Evolutionary conservation across 768 basidiomycete genomes (phyloP).

Genomic region (Leccinum subtestaceum): DNA sequence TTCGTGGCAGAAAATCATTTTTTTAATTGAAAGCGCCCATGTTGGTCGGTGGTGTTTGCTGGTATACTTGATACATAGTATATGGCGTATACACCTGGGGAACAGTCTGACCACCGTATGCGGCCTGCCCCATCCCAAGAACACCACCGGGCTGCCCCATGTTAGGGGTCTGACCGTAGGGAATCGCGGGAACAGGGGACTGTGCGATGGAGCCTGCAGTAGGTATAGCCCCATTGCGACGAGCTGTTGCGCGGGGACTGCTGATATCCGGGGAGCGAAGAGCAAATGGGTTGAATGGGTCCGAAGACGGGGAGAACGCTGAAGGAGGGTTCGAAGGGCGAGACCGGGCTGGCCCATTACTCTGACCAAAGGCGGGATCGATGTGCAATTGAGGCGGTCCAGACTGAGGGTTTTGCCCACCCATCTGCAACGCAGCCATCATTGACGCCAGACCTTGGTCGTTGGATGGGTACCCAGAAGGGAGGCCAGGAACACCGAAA

Average conservation of each 20-base stretch:
- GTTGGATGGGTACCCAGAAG: conserved; percentile 76
- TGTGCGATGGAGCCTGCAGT: conserved; percentile 33
- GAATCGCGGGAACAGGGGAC: conserved; percentile 34
- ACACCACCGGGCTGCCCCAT: conserved; percentile 54
- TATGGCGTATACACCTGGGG: conserved; percentile 75
- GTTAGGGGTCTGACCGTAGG: conserved; percentile 64
- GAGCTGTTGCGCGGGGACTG: conserved; percentile 49
- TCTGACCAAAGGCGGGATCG: conserved; percentile 58
- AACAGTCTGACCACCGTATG: conserved; percentile 59
- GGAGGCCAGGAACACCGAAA: conserved; percentile 71
- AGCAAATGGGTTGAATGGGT: conserved; percentile 59
- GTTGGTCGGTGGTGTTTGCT: conserved; percentile 66
- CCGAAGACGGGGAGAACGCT: conserved; percentile 49
- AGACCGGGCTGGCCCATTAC: conserved; percentile 43
- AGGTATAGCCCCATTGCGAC: conserved; percentile 40
- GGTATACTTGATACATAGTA: conserved; percentile 77
- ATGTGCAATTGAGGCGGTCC: conserved; percentile 72
- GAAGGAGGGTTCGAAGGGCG: conserved; percentile 42
- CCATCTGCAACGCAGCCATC: conserved; percentile 93
- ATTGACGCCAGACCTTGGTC: conserved; percentile 86
- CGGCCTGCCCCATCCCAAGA: conserved; percentile 63
- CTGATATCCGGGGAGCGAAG: conserved; percentile 47
- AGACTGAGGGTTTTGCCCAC: conserved; percentile 80
- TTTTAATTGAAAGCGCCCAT: conserved; percentile 76
- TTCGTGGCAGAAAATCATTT: conserved; percentile 24